phyloP scores from a whole-genome alignment of 495 filamentous ascomycete species.

The Tuber magnatum region DNA sequence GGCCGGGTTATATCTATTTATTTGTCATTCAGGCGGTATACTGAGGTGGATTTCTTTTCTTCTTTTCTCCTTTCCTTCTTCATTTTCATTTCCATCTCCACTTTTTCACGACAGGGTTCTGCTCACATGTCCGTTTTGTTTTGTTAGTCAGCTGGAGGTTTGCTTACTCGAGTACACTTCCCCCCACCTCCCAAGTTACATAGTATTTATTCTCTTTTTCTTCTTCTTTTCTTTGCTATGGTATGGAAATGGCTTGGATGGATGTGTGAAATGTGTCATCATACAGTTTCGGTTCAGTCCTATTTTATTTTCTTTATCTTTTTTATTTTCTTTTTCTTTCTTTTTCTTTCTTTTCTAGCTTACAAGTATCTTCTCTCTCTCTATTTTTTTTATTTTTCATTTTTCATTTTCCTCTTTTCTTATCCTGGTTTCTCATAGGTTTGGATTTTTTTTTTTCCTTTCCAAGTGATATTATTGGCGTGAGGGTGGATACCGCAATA shows the following conservation, averaged over 20 bases:
- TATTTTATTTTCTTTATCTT: constrained; percentile 1
- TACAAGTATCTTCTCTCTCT: neutral
- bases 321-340: neutral
- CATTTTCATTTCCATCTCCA: too few relatives aligned
- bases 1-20: neutral
- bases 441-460: neutral
- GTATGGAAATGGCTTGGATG: constrained; percentile 1
- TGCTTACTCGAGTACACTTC: neutral
- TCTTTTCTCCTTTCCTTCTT: neutral
- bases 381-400: too few relatives aligned
- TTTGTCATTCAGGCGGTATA: neutral
- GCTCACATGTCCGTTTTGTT: neutral
- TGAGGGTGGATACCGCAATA: neutral
- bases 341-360: too few relatives aligned
- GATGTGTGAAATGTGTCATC: neutral
- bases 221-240: neutral
- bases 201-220: neutral
- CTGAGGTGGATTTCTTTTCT: neutral
- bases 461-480: constrained; percentile 4
- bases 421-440: neutral
- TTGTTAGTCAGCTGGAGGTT: neutral
- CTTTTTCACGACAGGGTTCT: neutral
- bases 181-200: neutral
- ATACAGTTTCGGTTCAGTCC: neutral
- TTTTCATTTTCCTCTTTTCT: neutral